phyloP scores from a whole-genome alignment of 805 yeast genomes.

The Ogataea ramenticola region DNA sequence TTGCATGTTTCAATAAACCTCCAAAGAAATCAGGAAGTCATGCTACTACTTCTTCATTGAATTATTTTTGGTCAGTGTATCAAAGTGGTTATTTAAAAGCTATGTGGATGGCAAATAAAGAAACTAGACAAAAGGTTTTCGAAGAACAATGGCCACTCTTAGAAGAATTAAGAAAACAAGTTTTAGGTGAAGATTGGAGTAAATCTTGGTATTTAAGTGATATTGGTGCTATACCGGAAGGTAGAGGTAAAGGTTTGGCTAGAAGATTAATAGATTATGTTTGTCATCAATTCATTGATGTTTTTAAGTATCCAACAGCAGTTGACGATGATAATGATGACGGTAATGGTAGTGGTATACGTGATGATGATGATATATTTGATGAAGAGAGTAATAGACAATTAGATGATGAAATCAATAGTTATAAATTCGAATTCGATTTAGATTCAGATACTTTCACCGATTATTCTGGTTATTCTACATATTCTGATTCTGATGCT shows the following conservation, averaged over 20 bases:
- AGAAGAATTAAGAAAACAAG: conserved; percentile 34
- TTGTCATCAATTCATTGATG: conserved; percentile 36
- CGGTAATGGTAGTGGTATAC: conserved; percentile 7
- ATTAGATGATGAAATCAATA: conserved; percentile 25
- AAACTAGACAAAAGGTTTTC: conserved; percentile 42
- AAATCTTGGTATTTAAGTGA: conserved; percentile 52
- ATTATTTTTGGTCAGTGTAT: conserved; percentile 26
- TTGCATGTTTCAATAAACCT: conserved; percentile 40
- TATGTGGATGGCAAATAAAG: conserved; percentile 28
- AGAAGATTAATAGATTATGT: conserved; percentile 43
- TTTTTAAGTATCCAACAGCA: conserved; percentile 13
- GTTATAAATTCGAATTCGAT: conserved; percentile 26
- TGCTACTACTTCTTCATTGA: conserved; percentile 26
- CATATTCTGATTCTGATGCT: conserved; percentile 22
- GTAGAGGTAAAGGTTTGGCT: conserved; percentile 55
- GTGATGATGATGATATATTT: conserved; percentile 1
- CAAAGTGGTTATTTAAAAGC: conserved; percentile 27
- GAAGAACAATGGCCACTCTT: conserved; percentile 43
- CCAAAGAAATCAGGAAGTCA: conserved; percentile 22
- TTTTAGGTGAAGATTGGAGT: conserved; percentile 32
- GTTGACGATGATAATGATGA: conserved; percentile 2
- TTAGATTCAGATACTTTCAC: conserved; percentile 26
- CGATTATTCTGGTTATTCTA: conserved; percentile 27
- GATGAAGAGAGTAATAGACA: conserved; percentile 5
- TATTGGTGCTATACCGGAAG: conserved; percentile 49